Base-by-base conservation (phyloP, 805 yeast species). In the Kuraishia hungarica region DNA sequence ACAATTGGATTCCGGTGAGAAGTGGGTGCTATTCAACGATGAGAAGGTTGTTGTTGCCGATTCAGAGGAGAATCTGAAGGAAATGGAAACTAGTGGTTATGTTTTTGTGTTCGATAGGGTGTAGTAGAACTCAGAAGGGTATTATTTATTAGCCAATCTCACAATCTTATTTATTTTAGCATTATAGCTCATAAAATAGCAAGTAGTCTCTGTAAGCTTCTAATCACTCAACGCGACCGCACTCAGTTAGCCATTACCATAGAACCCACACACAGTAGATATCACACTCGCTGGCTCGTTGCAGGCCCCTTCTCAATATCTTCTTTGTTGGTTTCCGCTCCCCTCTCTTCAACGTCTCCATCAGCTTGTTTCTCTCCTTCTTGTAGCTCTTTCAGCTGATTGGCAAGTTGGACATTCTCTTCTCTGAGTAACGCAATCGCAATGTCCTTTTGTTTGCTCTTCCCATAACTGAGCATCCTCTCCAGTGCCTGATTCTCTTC, bases 1-100 rank as follows among this genome's bases (percentile, higher is more conserved):
- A 1, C 55, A 68, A 1, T 62, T 73, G 6, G 71, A 72, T 1
- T 77, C 73, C 1, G 66, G 62, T 53, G 64, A 59, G 13, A 71
- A 74, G 54, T 90, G 96, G 96, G 85, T 86, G 1, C 72, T 91
- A 49, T 92, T 83, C 71, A 91, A 91, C 65, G 97, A 91, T 65
- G 97, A 91, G 62, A 90, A 89, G 68, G 96, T 91, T 2, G 93
- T 87, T 8, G 63, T 73, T 11, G 79, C 82, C 39, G 80, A 75
- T 21, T 75, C 70, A 1, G 70, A 67, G 13, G 70, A 66, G 53
- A 55, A 50, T 21, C 53, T 78, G 22, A 68, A 69, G 3, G 85
- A 81, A 55, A 68, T 79, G 49, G 74, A 70, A 54, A 68, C 65
- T 15, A 73, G 72, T 55, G 83, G 81, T 1, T 81, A 81, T 62